Evolutionary conservation across 169 alveolate species (phyloP), one percentile per base, ranked within the genome.

Genomic region (Prorocentrum cordatum): DNA sequence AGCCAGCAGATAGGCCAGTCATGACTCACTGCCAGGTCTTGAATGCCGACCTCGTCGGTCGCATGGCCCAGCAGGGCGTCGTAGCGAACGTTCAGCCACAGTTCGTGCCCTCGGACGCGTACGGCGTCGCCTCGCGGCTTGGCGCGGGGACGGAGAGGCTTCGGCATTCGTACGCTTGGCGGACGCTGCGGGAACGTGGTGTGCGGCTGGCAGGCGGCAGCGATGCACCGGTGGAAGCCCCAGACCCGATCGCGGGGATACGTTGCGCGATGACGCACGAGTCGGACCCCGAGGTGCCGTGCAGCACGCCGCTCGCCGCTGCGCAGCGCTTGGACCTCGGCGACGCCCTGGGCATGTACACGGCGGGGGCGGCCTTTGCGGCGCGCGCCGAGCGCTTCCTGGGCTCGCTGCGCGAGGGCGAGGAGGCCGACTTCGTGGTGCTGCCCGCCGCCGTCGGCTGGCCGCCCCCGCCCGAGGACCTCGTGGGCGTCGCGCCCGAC

Each of bases 371-470:
- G 22, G 88, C 88, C 62, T 77, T 24, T 7, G 88, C 88, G 2
- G 88, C 88, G 5, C 42, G 88, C 20, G 88, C 88, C 3, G 88
- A 77, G 88, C n/a, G n/a, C n/a, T n/a, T n/a, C n/a, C n/a, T n/a
- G n/a, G n/a, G n/a, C n/a, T n/a, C n/a, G n/a, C n/a, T n/a, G n/a
- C n/a, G n/a, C n/a, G n/a, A n/a, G n/a, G n/a, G n/a, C n/a, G n/a
- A n/a, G n/a, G n/a, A n/a, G n/a, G n/a, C n/a, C n/a, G n/a, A n/a
- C n/a, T n/a, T n/a, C n/a, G n/a, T n/a, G n/a, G n/a, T n/a, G n/a
- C n/a, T n/a, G n/a, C n/a, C n/a, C n/a, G n/a, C n/a, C n/a, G n/a
- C n/a, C n/a, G n/a, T n/a, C n/a, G n/a, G n/a, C n/a, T n/a, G n/a
- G n/a, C n/a, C n/a, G n/a, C n/a, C n/a, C n/a, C n/a, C n/a, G n/a